Conservation (phyloP, 164 flowering plant species). For the Chloranthus sessilifolius region DNA sequence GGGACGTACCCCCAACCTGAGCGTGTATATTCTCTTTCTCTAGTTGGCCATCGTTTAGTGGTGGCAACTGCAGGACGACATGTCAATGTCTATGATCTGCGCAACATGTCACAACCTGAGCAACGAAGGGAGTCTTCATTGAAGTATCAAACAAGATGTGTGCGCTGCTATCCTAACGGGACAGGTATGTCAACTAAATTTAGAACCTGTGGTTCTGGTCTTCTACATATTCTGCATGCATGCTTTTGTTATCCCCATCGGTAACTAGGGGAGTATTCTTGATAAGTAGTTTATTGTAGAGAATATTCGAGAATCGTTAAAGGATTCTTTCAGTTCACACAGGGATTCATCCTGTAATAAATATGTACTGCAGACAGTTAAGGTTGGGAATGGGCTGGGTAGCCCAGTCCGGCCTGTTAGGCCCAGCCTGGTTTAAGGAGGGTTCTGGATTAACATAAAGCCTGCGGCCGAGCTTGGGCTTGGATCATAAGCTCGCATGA, state of each 20-base stretch:
- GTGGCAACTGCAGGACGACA: constrained; percentile 99
- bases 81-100: constrained; percentile 89
- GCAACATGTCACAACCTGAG: constrained; percentile 99
- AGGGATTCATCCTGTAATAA: no score
- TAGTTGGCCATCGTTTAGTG: constrained; percentile 87
- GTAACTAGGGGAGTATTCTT: neutral
- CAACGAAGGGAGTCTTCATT: constrained; percentile 95
- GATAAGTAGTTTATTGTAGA: neutral
- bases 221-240: neutral
- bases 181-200: constrained; percentile 51
- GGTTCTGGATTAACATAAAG: no score
- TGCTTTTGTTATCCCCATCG: no score
- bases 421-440: no score
- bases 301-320: no score
- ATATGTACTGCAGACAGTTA: no score
- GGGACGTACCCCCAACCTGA: constrained; percentile 94
- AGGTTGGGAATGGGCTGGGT: no score
- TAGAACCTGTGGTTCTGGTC: neutral
- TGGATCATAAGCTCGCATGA: no score
- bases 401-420: no score
- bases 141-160: constrained; percentile 98
- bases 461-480: no score
- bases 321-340: no score
- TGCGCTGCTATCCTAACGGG: constrained; percentile 97
- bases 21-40: constrained; percentile 94